phyloP scores from a whole-genome alignment of 139 green algal species.

The Chlamydomonas sphaeroides region DNA sequence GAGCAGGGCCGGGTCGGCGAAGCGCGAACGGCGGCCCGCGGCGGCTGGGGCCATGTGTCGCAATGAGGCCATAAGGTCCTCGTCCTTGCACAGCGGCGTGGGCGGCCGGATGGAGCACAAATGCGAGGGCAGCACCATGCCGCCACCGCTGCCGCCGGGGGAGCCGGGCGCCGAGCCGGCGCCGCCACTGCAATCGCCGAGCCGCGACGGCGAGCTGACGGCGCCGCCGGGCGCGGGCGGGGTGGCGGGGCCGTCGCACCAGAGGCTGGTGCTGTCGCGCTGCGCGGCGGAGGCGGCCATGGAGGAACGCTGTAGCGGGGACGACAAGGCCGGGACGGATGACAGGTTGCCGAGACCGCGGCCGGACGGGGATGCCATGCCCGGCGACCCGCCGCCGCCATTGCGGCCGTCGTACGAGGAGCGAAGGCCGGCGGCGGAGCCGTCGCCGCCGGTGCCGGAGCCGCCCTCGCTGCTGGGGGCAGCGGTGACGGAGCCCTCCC shows the following conservation, averaged over 20 bases:
- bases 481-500: slow-evolving; percentile 8
- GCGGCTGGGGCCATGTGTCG: not conserved
- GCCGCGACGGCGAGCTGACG: not conserved
- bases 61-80: not conserved
- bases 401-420: too few species aligned
- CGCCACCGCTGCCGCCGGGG: not conserved
- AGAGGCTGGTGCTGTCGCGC: slow-evolving; percentile 1
- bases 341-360: too few species aligned
- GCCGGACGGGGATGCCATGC: too few species aligned
- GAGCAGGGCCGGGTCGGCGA: slow-evolving; percentile 23
- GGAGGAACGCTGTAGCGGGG: too few species aligned
- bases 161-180: not conserved
- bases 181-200: not conserved
- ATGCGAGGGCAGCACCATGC: not conserved
- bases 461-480: too few species aligned
- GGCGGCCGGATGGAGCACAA: slow-evolving; percentile 17
- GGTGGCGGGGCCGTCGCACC: not conserved
- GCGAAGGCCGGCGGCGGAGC: too few species aligned
- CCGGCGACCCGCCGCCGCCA: too few species aligned
- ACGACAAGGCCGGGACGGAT: too few species aligned
- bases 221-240: too few species aligned
- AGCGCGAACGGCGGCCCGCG: slow-evolving; percentile 19
- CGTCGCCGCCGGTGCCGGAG: too few species aligned
- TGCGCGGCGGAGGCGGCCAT: not conserved
- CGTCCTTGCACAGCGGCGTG: slow-evolving; percentile 22